These are phyloP conservation scores for Parachlorella kessleri DNA, from an alignment of 139 green algal species.

Conservation along the genomic window DNA sequence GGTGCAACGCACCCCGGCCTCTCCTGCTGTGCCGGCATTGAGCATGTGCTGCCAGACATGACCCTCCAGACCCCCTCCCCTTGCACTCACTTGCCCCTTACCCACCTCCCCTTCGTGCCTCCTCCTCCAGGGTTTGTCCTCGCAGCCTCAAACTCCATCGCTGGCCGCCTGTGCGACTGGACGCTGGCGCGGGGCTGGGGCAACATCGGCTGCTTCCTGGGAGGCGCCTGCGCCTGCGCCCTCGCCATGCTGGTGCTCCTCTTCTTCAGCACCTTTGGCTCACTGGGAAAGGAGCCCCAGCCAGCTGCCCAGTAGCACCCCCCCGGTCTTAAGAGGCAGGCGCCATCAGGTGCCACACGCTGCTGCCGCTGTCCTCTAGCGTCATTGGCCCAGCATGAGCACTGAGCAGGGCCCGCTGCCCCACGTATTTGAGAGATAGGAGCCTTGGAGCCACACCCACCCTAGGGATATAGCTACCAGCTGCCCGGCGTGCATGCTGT, in stretches of 20 bases:
- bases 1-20: background rate
- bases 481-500: no score
- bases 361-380: no score
- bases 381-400: no score
- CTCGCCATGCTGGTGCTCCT: constrained; percentile 57
- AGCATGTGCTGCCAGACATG: background rate
- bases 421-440: no score
- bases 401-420: no score
- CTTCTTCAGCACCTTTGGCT: constrained; percentile 60
- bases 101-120: background rate
- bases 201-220: constrained; percentile 80
- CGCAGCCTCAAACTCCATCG: constrained; percentile 69
- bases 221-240: constrained; percentile 56
- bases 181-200: constrained; percentile 48
- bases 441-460: no score
- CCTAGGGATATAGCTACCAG: no score
- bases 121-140: constrained; percentile 67
- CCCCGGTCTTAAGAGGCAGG: no score
- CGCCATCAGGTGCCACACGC: no score
- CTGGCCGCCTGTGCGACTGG: constrained; percentile 68
- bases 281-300: constrained; percentile 63
- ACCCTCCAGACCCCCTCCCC: background rate
- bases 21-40: background rate
- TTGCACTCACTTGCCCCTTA: background rate
- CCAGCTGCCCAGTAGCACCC: no score